Evolutionary conservation across 192 early-diverging fungal genomes (phyloP).

Genomic region (Spinellus fusiger): DNA sequence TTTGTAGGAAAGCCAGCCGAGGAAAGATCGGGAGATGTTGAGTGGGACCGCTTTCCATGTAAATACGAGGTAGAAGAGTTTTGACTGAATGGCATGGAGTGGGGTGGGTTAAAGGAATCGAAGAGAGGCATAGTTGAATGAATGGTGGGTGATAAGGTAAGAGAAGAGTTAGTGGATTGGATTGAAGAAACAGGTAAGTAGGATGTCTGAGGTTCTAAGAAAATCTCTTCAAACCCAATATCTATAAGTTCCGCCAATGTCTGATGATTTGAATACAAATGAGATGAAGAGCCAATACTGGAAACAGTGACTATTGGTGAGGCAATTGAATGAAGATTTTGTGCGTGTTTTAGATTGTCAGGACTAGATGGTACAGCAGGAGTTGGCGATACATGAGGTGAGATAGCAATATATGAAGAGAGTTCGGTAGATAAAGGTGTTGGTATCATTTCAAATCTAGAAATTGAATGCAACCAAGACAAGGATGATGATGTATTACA

Average conservation of each 20-base stretch:
- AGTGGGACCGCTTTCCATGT: neutral
- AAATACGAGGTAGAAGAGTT: neutral
- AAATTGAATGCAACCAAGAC: neutral
- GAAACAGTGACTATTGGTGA: too few species aligned
- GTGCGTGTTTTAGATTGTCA: neutral
- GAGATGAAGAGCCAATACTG: too few species aligned
- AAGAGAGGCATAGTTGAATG: too few species aligned
- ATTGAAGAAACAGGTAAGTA: too few species aligned
- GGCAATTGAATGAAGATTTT: too few species aligned
- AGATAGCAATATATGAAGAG: neutral
- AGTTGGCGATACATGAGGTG: neutral
- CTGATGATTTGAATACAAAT: too few species aligned
- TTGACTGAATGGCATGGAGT: neutral
- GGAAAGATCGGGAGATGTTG: neutral
- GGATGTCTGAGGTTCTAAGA: too few species aligned
- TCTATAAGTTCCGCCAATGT: too few species aligned
- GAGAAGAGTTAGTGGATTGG: too few species aligned
- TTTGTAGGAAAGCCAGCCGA: neutral
- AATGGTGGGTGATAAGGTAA: too few species aligned
- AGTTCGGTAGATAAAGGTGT: neutral
- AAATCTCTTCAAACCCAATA: too few species aligned
- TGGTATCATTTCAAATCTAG: neutral
- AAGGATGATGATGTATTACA: neutral
- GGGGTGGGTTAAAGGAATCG: neutral
- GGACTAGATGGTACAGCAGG: neutral